These are phyloP conservation scores for Penicillium riverlandense DNA, from an alignment of 495 filamentous ascomycete species.

Conservation along the genomic window DNA sequence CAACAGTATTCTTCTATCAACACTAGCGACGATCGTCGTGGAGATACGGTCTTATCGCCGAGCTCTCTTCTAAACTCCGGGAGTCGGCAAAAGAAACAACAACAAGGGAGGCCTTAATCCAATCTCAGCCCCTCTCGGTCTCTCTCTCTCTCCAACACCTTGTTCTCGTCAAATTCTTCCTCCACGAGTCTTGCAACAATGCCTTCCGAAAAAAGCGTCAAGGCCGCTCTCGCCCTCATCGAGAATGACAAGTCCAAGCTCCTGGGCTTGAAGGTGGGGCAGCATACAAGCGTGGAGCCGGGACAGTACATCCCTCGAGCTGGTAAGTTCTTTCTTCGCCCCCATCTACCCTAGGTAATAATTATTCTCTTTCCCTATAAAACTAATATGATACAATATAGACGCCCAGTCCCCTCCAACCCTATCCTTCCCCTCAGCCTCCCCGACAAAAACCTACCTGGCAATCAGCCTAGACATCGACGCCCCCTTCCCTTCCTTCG, in stretches of 20 bases:
- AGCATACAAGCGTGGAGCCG: constrained; percentile 17
- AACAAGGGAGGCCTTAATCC: too few relatives aligned
- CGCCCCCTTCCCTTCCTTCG: constrained; percentile 44
- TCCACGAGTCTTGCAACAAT: constrained; percentile 9
- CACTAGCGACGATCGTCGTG: too few relatives aligned
- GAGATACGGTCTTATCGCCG: too few relatives aligned
- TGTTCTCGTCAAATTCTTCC: not conserved
- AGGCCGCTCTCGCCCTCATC: constrained; percentile 22
- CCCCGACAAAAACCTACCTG: constrained; percentile 31
- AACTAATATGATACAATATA: constrained; percentile 4
- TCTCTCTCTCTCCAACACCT: not conserved
- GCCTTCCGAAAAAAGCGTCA: constrained; percentile 22
- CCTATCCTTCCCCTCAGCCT: constrained; percentile 16
- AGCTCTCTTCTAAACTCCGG: too few relatives aligned
- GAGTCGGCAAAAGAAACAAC: too few relatives aligned
- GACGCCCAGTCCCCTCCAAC: constrained; percentile 24
- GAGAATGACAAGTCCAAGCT: constrained; percentile 26
- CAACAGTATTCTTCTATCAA: too few relatives aligned
- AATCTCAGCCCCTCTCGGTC: not conserved
- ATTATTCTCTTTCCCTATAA: too few relatives aligned
- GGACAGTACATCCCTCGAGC: constrained; percentile 24
- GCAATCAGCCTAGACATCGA: constrained; percentile 44
- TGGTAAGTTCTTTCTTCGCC: constrained; percentile 8
- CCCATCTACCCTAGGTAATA: not conserved
- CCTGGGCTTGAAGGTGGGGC: constrained; percentile 21